These are phyloP conservation scores for Phytophthora pini DNA, from an alignment of 352 stramenopile species.

Conservation along the genomic window DNA sequence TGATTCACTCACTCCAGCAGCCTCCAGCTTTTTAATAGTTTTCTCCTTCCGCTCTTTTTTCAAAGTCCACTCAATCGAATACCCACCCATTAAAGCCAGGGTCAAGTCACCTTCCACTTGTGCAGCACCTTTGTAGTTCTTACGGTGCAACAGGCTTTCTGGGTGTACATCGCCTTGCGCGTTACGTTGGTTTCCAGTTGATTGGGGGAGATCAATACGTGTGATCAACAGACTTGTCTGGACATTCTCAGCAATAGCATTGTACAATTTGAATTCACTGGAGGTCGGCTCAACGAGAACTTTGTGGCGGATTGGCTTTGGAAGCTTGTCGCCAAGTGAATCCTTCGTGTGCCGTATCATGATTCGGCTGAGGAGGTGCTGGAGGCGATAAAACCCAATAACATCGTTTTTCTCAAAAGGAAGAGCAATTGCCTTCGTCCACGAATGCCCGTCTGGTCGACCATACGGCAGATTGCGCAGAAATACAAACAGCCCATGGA, in stretches of 20 bases:
- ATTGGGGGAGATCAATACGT: conserved; percentile 60
- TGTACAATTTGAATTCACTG: conserved; percentile 69
- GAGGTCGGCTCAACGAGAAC: conserved; percentile 63
- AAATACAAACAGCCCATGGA: conserved; percentile 91
- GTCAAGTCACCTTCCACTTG: conserved; percentile 55
- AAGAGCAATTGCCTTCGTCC: conserved; percentile 67
- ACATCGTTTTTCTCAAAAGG: conserved; percentile 68
- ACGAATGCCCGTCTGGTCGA: conserved; percentile 59
- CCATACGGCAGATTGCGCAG: conserved; percentile 88
- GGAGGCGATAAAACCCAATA: conserved; percentile 68
- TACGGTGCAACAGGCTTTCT: conserved; percentile 73
- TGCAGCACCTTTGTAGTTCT: conserved; percentile 48
- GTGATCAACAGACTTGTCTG: conserved; percentile 63
- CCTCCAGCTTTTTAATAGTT: conserved; percentile 44
- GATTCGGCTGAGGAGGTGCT: conserved; percentile 81
- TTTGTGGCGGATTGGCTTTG: conserved; percentile 45
- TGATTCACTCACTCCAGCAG: conserved; percentile 34
- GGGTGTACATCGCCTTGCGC: conserved; percentile 26
- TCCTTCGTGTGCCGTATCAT: conserved; percentile 96
- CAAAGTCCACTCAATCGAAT: conserved; percentile 37
- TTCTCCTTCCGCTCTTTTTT: conserved; percentile 35
- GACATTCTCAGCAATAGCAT: conserved; percentile 53
- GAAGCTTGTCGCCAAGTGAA: conserved; percentile 72
- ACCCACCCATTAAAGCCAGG: conserved; percentile 51
- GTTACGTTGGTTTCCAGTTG: conserved; percentile 3